Evolutionary conservation across 2,329 filamentous ascomycete genomes (phyloP).

Genomic region (Fusarium guadeloupense): DNA sequence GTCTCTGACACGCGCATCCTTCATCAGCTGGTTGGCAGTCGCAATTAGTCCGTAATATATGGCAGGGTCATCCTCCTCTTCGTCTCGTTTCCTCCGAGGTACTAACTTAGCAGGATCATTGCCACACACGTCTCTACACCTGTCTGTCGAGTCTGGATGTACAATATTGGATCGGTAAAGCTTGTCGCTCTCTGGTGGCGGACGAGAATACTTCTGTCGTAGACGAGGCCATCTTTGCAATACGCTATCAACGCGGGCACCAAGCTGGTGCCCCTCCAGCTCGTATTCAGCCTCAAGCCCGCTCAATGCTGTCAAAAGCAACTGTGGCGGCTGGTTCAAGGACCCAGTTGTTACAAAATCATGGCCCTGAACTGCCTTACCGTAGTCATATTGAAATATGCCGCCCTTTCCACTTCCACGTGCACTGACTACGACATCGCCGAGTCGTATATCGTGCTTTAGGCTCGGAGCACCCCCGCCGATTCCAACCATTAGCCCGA

Average conservation of each 20-base stretch:
- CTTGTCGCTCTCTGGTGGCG: background rate
- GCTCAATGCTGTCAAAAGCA: background rate
- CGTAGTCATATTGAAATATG: slow-evolving; percentile 43
- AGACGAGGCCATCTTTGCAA: background rate
- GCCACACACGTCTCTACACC: background rate
- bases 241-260: background rate
- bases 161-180: background rate
- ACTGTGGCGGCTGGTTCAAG: slow-evolving; percentile 25
- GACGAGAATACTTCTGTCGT: background rate
- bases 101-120: background rate
- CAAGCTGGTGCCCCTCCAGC: background rate
- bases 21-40: background rate
- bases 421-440: slow-evolving; percentile 39
- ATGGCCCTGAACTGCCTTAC: slow-evolving; percentile 33
- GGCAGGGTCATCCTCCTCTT: background rate
- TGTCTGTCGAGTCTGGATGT: background rate
- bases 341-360: slow-evolving; percentile 16
- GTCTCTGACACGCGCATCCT: slow-evolving; percentile 11
- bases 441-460: slow-evolving; percentile 48
- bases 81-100: fast-evolving
- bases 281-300: background rate
- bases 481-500: slow-evolving; percentile 49
- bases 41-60: background rate
- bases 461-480: slow-evolving; percentile 49
- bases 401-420: slow-evolving; percentile 5